A percentile compares a stretch with the other conserved stretches of the same genome.
phyloP scores from a whole-genome alignment of 306 rosid species.

The Quercus parvula region DNA sequence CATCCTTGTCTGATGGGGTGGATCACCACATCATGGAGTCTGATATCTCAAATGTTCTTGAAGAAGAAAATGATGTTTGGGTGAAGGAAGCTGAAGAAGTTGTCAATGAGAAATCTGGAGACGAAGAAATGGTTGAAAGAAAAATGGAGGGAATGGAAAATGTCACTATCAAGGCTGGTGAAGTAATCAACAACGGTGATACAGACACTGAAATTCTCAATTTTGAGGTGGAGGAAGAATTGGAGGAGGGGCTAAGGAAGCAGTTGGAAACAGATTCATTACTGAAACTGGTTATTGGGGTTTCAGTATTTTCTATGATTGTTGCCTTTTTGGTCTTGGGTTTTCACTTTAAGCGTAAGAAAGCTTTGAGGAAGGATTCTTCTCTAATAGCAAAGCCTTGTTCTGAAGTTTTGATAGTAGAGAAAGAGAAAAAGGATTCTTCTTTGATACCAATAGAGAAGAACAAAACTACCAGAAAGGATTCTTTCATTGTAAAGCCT shows the following conservation, averaged over 20 bases:
- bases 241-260: conserved; percentile 7
- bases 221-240: background rate
- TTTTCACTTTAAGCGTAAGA: background rate
- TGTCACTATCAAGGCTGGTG: conserved; percentile 1
- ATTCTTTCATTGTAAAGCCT: conserved; percentile 6
- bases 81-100: conserved; percentile 3
- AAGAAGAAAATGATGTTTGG: conserved; percentile 1
- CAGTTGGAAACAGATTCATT: conserved; percentile 1
- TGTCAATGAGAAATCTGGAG: background rate
- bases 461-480: background rate
- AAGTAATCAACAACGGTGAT: background rate
- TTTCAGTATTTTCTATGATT: conserved; percentile 7
- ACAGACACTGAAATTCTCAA: background rate
- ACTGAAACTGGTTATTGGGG: conserved; percentile 15
- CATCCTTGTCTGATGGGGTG: conserved; percentile 1
- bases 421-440: conserved; percentile 19
- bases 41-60: background rate
- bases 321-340: conserved; percentile 10
- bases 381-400: background rate
- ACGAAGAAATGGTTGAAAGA: conserved; percentile 11
- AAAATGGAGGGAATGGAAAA: conserved; percentile 2
- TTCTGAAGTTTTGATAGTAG: background rate
- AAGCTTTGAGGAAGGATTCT: background rate
- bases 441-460: background rate
- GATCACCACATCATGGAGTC: background rate